Evolutionary conservation across 352 stramenopile species (phyloP).

Genomic region (Globisporangium paddicum): DNA sequence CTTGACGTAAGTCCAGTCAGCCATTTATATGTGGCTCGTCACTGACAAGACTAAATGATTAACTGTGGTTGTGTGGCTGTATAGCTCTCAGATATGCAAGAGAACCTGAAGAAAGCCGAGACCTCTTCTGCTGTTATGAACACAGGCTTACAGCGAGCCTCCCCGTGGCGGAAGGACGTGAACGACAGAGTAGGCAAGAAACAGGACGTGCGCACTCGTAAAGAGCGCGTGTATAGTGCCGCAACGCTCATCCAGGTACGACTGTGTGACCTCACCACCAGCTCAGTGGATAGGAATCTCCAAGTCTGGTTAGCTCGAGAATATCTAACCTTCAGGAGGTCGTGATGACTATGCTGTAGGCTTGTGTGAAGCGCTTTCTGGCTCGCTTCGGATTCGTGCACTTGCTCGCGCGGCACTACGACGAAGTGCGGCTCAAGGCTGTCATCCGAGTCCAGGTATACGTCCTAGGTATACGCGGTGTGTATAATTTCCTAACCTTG

Average conservation of each 20-base stretch:
- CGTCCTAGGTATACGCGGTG: neutral
- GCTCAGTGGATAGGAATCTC: neutral
- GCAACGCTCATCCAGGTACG: conserved; percentile 44
- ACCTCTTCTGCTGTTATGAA: neutral
- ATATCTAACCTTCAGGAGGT: neutral
- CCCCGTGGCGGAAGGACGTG: conserved; percentile 49
- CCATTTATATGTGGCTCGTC: neutral
- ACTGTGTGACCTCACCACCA: neutral
- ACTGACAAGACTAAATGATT: neutral
- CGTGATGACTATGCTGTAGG: conserved; percentile 8
- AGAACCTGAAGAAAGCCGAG: conserved; percentile 19
- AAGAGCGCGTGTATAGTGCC: conserved; percentile 35
- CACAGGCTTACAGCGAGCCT: neutral
- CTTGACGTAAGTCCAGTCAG: conserved; percentile 20
- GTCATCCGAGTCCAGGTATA: conserved; percentile 48
- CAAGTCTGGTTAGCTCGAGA: neutral
- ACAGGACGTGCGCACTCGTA: conserved; percentile 25
- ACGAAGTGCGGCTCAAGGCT: conserved; percentile 35
- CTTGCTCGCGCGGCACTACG: conserved; percentile 31
- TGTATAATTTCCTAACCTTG: neutral
- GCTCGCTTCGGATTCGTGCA: conserved; percentile 35
- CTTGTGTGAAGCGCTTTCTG: conserved; percentile 48
- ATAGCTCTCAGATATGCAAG: conserved; percentile 52
- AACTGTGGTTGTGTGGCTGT: neutral
- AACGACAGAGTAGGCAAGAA: conserved; percentile 39